Evolutionary conservation across 2,329 filamentous ascomycete genomes (phyloP).

Genomic region (Immersiporthe knoxdaviesiana): DNA sequence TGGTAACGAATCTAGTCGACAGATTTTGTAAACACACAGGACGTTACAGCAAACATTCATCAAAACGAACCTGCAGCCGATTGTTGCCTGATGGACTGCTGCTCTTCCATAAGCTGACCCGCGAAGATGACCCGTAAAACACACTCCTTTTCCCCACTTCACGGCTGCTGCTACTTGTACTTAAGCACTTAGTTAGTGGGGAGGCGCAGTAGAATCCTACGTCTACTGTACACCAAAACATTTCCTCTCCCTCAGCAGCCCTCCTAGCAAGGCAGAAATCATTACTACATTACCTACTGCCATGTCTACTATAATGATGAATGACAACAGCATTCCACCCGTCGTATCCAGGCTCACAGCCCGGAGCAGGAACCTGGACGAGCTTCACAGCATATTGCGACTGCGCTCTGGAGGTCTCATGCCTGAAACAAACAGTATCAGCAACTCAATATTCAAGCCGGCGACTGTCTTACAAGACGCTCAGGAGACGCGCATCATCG

Average conservation of each 20-base stretch:
- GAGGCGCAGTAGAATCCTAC: neutral
- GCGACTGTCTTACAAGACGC: constrained; percentile 8
- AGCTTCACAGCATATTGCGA: neutral
- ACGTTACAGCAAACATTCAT: neutral
- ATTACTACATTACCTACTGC: neutral
- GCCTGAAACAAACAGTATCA: constrained; percentile 5
- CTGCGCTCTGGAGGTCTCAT: neutral
- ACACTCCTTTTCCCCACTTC: neutral
- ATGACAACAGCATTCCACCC: neutral
- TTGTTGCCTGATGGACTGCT: neutral
- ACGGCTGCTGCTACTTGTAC: no score
- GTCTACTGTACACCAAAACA: neutral
- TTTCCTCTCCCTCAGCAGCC: neutral
- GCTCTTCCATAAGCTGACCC: neutral
- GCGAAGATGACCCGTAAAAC: neutral
- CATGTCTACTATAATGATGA: neutral
- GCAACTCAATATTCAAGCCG: neutral
- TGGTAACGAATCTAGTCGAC: no score
- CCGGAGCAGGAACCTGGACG: neutral
- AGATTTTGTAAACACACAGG: neutral
- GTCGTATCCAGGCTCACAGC: neutral
- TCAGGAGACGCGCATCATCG: constrained; percentile 8
- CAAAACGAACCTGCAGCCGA: neutral
- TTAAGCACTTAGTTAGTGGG: no score
- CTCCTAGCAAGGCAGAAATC: neutral